phyloP scores from a whole-genome alignment of 768 basidiomycete species.

The Leucogyrophana mollusca region DNA sequence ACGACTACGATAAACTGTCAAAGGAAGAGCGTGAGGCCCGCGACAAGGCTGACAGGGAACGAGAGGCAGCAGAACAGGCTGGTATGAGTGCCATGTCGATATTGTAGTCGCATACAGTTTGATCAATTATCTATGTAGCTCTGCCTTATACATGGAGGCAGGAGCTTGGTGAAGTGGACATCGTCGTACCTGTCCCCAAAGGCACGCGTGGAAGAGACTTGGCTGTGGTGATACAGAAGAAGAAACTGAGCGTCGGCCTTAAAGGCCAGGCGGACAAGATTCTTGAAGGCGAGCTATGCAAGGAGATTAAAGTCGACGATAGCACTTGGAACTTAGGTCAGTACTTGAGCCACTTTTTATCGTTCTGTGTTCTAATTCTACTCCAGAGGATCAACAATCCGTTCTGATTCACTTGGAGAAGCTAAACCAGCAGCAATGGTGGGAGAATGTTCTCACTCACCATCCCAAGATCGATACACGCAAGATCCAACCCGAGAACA shows the following conservation, averaged over 20 bases:
- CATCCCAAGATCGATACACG: constrained; percentile 96
- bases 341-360: constrained; percentile 23
- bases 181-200: constrained; percentile 80
- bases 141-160: constrained; percentile 94
- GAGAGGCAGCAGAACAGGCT: constrained; percentile 80
- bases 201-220: constrained; percentile 85
- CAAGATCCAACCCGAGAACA: constrained; percentile 94
- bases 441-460: constrained; percentile 94
- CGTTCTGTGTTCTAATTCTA: background rate
- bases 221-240: constrained; percentile 71
- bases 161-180: constrained; percentile 82
- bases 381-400: constrained; percentile 71
- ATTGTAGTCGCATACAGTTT: constrained; percentile 11
- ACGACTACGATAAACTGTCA: constrained; percentile 74
- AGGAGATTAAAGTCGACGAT: constrained; percentile 93
- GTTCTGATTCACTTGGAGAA: constrained; percentile 84
- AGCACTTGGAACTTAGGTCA: constrained; percentile 94
- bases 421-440: constrained; percentile 88
- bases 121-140: constrained; percentile 40
- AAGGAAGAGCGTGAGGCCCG: constrained; percentile 71
- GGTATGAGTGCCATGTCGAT: constrained; percentile 46
- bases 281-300: constrained; percentile 86
- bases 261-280: constrained; percentile 80
- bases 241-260: constrained; percentile 76
- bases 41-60: constrained; percentile 65